Percentiles rank a stretch among this genome's conserved stretches.
Conservation (phyloP, 371 early-diverging fungal species). For the Paraphysoderma sedebokerense region DNA sequence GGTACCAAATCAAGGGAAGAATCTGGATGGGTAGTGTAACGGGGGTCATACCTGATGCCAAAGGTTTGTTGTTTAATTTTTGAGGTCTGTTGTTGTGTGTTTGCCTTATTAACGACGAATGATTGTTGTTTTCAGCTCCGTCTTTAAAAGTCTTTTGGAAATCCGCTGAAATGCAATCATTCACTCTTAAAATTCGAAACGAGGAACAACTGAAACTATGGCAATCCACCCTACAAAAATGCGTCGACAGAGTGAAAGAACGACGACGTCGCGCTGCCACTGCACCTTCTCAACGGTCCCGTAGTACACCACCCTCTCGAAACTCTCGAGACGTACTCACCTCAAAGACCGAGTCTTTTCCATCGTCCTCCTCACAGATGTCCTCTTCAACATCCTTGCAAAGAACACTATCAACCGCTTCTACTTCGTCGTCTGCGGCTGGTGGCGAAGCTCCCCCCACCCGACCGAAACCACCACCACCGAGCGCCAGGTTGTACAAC, state of each 20-base stretch:
- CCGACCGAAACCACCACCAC: too few relatives aligned
- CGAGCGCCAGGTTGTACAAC: too few relatives aligned
- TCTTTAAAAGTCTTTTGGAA: slow-evolving; percentile 50
- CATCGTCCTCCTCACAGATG: neutral
- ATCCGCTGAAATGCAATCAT: slow-evolving; percentile 52
- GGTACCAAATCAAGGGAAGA: slow-evolving; percentile 15
- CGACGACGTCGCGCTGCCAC: neutral
- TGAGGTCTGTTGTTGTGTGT: slow-evolving; percentile 6
- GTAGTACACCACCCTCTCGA: neutral
- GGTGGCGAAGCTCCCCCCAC: neutral
- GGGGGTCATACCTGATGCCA: neutral
- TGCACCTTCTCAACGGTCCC: neutral
- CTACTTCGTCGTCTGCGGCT: neutral
- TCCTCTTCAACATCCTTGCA: neutral
- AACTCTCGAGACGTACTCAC: neutral
- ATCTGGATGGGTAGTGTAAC: slow-evolving; percentile 7
- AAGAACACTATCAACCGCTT: neutral
- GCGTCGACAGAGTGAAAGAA: neutral
- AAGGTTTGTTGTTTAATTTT: too few relatives aligned
- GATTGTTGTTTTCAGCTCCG: slow-evolving; percentile 17
- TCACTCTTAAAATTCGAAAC: slow-evolving; percentile 66
- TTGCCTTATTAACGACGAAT: neutral
- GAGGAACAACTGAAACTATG: slow-evolving; percentile 81
- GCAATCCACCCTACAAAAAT: slow-evolving; percentile 47
- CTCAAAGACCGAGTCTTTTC: neutral